These are phyloP conservation scores for Paraphaeosphaeria minitans DNA, from an alignment of 2,329 filamentous ascomycete genomes.

Conservation along the genomic window DNA sequence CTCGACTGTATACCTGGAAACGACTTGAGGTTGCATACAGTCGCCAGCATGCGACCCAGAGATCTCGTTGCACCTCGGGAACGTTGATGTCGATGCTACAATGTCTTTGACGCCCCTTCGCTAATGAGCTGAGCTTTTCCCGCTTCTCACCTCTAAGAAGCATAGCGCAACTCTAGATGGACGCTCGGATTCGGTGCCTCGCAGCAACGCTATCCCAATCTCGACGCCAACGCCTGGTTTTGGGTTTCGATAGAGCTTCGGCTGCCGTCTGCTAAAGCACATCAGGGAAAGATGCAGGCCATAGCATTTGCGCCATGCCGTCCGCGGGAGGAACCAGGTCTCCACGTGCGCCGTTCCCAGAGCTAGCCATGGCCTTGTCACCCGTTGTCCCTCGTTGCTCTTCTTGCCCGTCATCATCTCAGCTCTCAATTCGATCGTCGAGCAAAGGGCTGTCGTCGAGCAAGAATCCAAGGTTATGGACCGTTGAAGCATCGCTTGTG, in stretches of 20 bases:
- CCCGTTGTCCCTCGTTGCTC: constrained; percentile 1
- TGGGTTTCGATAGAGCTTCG: constrained; percentile 1
- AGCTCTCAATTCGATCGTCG: not conserved
- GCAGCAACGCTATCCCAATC: constrained; percentile 7
- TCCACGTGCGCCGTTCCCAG: constrained; percentile 11
- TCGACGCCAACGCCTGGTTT: not conserved
- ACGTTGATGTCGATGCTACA: no score
- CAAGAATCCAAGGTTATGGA: not conserved
- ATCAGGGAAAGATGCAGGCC: constrained; percentile 21
- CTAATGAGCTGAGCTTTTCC: not conserved
- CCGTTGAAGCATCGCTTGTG: not conserved
- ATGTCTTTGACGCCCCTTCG: not conserved
- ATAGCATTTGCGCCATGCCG: constrained; percentile 16
- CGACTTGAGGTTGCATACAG: not conserved
- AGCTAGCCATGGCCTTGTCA: constrained; percentile 3
- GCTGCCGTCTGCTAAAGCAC: constrained; percentile 11
- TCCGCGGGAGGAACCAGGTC: constrained; percentile 9
- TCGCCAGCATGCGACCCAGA: not conserved
- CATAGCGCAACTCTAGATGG: constrained; percentile 8
- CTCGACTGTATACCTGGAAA: not conserved
- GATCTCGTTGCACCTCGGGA: not conserved
- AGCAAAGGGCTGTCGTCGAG: not conserved
- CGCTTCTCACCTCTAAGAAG: constrained; percentile 3
- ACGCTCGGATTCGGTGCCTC: constrained; percentile 1
- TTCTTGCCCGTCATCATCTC: constrained; percentile 4